These are phyloP conservation scores for Alnus glutinosa DNA, from an alignment of 306 rosid species.

Conservation along the genomic window DNA sequence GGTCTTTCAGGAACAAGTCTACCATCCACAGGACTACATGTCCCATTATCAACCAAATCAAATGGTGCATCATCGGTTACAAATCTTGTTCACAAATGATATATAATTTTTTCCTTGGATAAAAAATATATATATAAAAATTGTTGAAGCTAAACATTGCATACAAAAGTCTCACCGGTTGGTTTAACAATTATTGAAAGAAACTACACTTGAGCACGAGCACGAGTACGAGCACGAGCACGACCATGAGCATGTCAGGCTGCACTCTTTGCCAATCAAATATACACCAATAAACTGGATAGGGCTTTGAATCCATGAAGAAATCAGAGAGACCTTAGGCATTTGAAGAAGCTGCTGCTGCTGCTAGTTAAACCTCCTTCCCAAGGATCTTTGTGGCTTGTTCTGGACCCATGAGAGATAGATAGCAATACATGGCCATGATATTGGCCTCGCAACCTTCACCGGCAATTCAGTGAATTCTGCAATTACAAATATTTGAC, in stretches of 20 bases:
- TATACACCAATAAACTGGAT: neutral
- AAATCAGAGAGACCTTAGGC: neutral
- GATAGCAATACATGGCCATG: neutral
- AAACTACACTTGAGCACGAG: neutral
- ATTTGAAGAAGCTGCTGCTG: neutral
- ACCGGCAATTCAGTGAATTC: neutral
- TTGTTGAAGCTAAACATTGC: too few relatives aligned
- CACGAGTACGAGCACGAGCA: neutral
- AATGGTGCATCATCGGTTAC: too few relatives aligned
- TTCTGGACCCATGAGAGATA: neutral
- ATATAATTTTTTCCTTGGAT: too few relatives aligned
- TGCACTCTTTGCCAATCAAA: neutral
- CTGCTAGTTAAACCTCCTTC: neutral
- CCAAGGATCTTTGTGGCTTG: neutral
- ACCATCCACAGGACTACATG: too few relatives aligned
- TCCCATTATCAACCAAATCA: too few relatives aligned
- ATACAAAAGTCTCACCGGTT: too few relatives aligned
- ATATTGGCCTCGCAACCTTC: neutral
- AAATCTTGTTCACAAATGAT: too few relatives aligned
- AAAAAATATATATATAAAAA: too few relatives aligned
- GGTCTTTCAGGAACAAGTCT: too few relatives aligned
- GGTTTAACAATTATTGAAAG: too few relatives aligned
- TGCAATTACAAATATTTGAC: conserved; percentile 60
- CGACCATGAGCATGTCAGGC: neutral
- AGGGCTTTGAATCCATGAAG: neutral